Conservation (phyloP, 169 alveolate genomes). For the Perkinsus olseni region DNA sequence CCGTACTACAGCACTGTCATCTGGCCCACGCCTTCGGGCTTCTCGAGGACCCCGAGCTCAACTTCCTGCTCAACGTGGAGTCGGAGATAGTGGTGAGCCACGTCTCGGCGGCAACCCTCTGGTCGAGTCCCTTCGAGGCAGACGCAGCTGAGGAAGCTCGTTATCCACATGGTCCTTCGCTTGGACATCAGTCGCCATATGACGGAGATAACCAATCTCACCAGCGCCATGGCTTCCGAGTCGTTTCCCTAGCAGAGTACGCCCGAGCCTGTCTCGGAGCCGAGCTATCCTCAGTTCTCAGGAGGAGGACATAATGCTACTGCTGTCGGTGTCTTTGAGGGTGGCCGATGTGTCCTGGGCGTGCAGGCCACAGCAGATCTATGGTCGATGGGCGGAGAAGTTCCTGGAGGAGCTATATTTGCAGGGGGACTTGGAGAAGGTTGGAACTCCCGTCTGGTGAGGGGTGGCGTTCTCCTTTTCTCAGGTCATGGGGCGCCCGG, state of each 20-base stretch:
- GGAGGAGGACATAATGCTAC: neutral
- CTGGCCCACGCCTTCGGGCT: neutral
- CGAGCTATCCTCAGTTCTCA: neutral
- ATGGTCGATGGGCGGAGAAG: conserved; percentile 4
- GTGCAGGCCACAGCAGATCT: conserved; percentile 10
- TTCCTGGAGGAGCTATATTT: neutral
- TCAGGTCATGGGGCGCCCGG: neutral
- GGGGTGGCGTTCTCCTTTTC: neutral
- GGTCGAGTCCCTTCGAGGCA: neutral
- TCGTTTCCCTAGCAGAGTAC: neutral
- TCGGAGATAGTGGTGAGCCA: neutral
- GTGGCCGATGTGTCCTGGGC: conserved; percentile 10
- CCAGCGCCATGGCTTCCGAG: neutral
- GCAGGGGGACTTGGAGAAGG: conserved; percentile 5
- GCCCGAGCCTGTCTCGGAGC: neutral
- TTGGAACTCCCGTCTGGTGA: neutral
- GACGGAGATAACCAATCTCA: conserved; percentile 3
- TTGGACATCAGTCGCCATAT: conserved; percentile 10
- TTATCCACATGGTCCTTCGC: neutral
- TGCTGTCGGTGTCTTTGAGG: conserved; percentile 3
- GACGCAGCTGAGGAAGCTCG: neutral
- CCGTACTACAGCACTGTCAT: neutral
- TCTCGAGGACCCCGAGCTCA: conserved; percentile 10
- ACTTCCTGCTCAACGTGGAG: neutral
- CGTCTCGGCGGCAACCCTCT: neutral